Evolutionary conservation across 164 flowering plant species (phyloP).

Genomic region (Umbellularia californica): DNA sequence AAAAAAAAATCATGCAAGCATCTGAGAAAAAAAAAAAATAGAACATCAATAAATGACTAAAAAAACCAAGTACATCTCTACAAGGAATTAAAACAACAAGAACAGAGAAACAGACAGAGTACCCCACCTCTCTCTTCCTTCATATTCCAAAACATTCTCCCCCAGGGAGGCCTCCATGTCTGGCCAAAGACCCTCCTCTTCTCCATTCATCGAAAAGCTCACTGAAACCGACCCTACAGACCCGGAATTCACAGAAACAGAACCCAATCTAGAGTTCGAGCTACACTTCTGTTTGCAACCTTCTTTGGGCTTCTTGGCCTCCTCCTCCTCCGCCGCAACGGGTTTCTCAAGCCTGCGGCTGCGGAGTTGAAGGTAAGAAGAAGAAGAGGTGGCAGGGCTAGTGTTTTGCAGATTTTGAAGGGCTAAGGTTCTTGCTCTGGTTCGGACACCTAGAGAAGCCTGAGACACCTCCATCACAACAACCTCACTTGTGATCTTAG

Average conservation of each 20-base stretch:
- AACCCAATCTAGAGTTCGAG: constrained; percentile 9
- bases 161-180: constrained; percentile 51
- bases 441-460: constrained; percentile 56
- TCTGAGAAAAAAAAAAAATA: too few relatives aligned
- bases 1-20: neutral
- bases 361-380: constrained; percentile 63
- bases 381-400: constrained; percentile 11
- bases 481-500: constrained; percentile 46
- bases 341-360: constrained; percentile 64
- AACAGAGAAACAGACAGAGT: neutral
- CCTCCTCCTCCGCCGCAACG: neutral
- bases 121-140: constrained; percentile 58
- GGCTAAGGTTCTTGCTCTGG: constrained; percentile 80
- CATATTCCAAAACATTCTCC: constrained; percentile 55
- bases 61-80: neutral
- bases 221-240: constrained; percentile 25
- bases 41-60: neutral
- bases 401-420: constrained; percentile 37
- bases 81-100: neutral
- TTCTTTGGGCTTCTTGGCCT: constrained; percentile 10
- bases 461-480: constrained; percentile 55
- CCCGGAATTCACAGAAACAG: constrained; percentile 23
- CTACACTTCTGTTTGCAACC: constrained; percentile 15
- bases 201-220: constrained; percentile 2
- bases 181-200: neutral